Evolutionary conservation across 2,329 filamentous ascomycete genomes (phyloP), one percentile per base, ranked within the genome.

Genomic region (Metarhizium rileyi): DNA sequence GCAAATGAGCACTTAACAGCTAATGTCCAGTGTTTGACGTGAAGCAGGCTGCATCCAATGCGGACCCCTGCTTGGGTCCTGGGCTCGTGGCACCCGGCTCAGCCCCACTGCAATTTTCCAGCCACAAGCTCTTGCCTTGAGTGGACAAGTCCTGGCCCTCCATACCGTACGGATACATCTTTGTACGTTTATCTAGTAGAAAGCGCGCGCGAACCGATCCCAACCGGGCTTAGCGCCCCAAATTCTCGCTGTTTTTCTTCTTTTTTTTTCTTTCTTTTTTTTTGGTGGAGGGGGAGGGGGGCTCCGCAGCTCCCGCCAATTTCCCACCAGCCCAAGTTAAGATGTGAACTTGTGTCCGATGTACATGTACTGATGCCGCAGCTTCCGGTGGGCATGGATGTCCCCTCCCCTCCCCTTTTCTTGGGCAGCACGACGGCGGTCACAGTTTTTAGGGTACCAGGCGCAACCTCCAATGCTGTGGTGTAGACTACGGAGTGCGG

Each of bases 101-200:
- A 35, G 46, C 41, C n/a, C 50, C 46, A 51, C 50, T 51, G 50
- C 46, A 51, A 51, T 51, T 46, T n/a, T 51, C 50, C 50, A 51
- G 46, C 36, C 46, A 46, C 50, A 23, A 47, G 16, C 46, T 8
- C 8, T 12, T 42, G 20, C 26, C 20, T 35, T 35, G 46, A 16
- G 36, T 42, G 22, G 22, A 10, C 22, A 8, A 36, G 33, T n/a
- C 33, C 10, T 30, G 28, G 28, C n/a, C n/a, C n/a, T n/a, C n/a
- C n/a, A n/a, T n/a, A n/a, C n/a, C n/a, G n/a, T n/a, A n/a, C n/a
- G n/a, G n/a, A n/a, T n/a, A n/a, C n/a, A n/a, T n/a, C n/a, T n/a
- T n/a, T n/a, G n/a, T n/a, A n/a, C n/a, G n/a, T n/a, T n/a, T n/a
- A n/a, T n/a, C n/a, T n/a, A n/a, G n/a, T n/a, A n/a, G n/a, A n/a